A percentile compares a stretch with the other conserved stretches of the same genome.
These are phyloP conservation scores for Barnettozyma vustinii DNA, from an alignment of 805 yeast genomes.

Conservation along the genomic window DNA sequence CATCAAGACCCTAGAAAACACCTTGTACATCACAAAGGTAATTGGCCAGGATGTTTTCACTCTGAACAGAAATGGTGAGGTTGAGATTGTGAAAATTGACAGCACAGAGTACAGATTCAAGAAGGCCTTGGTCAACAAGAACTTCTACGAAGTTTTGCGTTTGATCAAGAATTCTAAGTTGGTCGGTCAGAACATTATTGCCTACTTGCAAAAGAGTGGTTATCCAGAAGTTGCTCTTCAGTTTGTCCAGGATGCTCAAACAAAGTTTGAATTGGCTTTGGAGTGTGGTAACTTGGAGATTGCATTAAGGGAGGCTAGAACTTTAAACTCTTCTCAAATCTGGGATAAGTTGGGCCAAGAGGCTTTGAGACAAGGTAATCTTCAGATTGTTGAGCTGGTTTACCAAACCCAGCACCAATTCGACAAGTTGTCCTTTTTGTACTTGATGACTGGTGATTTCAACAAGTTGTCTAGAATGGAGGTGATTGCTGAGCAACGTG, in stretches of 20 bases:
- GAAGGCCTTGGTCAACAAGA: slow-evolving; percentile 82
- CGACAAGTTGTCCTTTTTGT: slow-evolving; percentile 86
- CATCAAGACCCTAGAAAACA: slow-evolving; percentile 84
- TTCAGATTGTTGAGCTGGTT: slow-evolving; percentile 76
- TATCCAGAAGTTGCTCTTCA: slow-evolving; percentile 97
- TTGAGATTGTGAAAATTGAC: slow-evolving; percentile 73
- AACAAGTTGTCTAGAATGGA: slow-evolving; percentile 79
- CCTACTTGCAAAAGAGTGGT: slow-evolving; percentile 90
- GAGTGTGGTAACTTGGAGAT: slow-evolving; percentile 86
- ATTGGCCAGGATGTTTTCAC: slow-evolving; percentile 69
- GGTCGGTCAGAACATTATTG: slow-evolving; percentile 96
- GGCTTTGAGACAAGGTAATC: slow-evolving; percentile 87
- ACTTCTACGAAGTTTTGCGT: slow-evolving; percentile 87
- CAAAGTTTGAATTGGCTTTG: slow-evolving; percentile 90
- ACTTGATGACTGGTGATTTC: slow-evolving; percentile 76
- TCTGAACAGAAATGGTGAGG: slow-evolving; percentile 79
- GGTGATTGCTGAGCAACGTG: slow-evolving; percentile 82
- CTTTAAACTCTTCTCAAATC: slow-evolving; percentile 55
- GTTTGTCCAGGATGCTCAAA: slow-evolving; percentile 94
- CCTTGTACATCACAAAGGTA: slow-evolving; percentile 75
- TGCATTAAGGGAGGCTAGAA: slow-evolving; percentile 85
- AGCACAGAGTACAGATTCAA: slow-evolving; percentile 97
- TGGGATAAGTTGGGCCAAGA: slow-evolving; percentile 85
- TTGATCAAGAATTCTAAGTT: slow-evolving; percentile 83
- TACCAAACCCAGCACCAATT: slow-evolving; percentile 76